A percentile compares a stretch with the other conserved stretches of the same genome.
Conservation (phyloP, 345 rosid species). For the Fremontodendron californicum region DNA sequence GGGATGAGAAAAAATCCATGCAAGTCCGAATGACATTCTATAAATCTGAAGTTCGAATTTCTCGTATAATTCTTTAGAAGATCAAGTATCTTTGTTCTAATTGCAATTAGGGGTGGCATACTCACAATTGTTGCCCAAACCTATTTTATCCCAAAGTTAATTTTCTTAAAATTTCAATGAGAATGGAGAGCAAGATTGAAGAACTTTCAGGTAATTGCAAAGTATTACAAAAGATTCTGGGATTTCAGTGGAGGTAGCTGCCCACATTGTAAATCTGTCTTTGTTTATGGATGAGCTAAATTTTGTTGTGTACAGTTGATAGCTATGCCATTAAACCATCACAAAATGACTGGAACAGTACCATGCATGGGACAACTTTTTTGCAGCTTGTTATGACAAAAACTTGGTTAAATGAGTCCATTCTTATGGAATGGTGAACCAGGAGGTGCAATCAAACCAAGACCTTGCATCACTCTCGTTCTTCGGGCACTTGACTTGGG, state of each 20-base stretch:
- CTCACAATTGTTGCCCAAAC: background rate
- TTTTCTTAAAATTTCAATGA: background rate
- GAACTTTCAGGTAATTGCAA: background rate
- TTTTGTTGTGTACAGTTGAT: background rate
- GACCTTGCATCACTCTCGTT: conserved; percentile 57
- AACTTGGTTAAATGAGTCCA: conserved; percentile 9
- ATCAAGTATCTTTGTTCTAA: background rate
- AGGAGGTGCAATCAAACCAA: conserved; percentile 50
- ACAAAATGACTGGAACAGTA: background rate
- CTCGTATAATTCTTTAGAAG: background rate
- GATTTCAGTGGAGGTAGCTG: background rate
- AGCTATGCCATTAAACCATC: background rate
- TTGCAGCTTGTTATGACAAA: background rate
- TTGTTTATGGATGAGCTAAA: background rate
- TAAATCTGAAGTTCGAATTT: no score
- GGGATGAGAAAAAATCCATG: background rate
- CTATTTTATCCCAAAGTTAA: background rate
- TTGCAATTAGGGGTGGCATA: background rate
- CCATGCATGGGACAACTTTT: background rate
- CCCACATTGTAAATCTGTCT: background rate
- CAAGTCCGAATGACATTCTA: no score
- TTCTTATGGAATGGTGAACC: conserved; percentile 53
- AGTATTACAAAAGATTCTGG: background rate
- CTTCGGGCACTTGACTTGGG: conserved; percentile 38
- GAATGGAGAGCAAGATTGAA: background rate